Evolutionary conservation across 495 filamentous ascomycete genomes (phyloP), one percentile per base, ranked within the genome.

Genomic region (Penicillium dipodomyicola): DNA sequence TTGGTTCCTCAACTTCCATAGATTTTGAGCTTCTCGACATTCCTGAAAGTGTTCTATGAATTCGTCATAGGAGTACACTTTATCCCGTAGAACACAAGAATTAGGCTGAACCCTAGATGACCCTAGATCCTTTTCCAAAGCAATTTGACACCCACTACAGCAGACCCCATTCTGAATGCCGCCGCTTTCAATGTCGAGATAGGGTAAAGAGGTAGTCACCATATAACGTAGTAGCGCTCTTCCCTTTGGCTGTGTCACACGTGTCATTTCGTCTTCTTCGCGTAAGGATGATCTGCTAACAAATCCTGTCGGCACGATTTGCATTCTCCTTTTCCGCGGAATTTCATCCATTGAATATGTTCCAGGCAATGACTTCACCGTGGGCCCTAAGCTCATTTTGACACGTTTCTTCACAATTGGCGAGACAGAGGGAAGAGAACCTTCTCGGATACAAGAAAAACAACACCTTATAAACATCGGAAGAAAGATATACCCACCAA

Each of bases 281-380:
- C 7, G 23, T 12, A 59, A 12, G 27, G 1, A 30, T n/a, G n/a
- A n/a, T n/a, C n/a, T n/a, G n/a, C n/a, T n/a, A n/a, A n/a, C n/a
- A n/a, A n/a, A n/a, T n/a, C n/a, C n/a, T 33, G 15, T 12, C 14
- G 46, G 27, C 20, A 60, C 32, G 22, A 60, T 44, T 23, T 49
- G 12, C 15, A 22, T 54, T 40, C 57, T 55, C 29, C 22, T 50
- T 32, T 51, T 52, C 32, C 52, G 45, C 23, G 25, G 5, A 29
- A 32, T 55, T 45, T 55, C 44, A n/a, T 43, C 51, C 45, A 60
- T 49, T 50, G 57, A 54, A 44, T 60, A 60, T 45, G 55, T 39
- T 23, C 55, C 14, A 35, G 57, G 57, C 37, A 54, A n/a, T n/a
- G n/a, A n/a, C n/a, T n/a, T n/a, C n/a, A n/a, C n/a, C n/a, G n/a